These are phyloP conservation scores for Blastobotrys elegans DNA, from an alignment of 1,139 yeast genomes.

Conservation along the genomic window DNA sequence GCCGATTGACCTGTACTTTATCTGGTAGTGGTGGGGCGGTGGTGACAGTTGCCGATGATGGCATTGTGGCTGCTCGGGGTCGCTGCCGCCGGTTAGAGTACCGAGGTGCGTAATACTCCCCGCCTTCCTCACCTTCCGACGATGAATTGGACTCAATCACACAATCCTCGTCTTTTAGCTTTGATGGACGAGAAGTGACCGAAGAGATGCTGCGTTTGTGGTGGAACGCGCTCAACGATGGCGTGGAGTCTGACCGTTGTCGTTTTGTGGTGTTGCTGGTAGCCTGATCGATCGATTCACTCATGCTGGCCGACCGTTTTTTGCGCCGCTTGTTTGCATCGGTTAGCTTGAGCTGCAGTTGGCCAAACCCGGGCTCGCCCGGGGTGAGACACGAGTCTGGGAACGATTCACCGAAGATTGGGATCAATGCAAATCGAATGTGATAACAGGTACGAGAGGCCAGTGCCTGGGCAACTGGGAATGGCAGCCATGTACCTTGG, in stretches of 20 bases:
- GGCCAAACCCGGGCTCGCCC: constrained; percentile 61
- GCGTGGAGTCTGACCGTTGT: not conserved
- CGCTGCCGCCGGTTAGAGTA: not conserved
- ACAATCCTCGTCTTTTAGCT: not conserved
- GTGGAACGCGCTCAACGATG: not conserved
- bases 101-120: not conserved
- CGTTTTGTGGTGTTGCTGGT: constrained; percentile 8
- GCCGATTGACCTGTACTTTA: constrained; percentile 22
- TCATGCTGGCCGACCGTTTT: constrained; percentile 19
- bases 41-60: not conserved
- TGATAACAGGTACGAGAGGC: constrained; percentile 75
- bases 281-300: constrained; percentile 15
- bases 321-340: constrained; percentile 18
- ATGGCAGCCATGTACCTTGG: constrained; percentile 95
- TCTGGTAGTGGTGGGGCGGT: constrained; percentile 25
- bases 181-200: not conserved
- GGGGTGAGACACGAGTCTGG: constrained; percentile 69
- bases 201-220: not conserved
- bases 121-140: constrained; percentile 5
- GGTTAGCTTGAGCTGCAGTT: constrained; percentile 21
- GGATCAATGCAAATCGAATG: constrained; percentile 70
- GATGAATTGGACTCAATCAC: constrained; percentile 10
- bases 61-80: constrained; percentile 9
- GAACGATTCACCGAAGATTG: constrained; percentile 72
- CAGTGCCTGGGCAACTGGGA: constrained; percentile 56